phyloP scores from a whole-genome alignment of 352 stramenopile genomes.

The Globisporangium yorkense region DNA sequence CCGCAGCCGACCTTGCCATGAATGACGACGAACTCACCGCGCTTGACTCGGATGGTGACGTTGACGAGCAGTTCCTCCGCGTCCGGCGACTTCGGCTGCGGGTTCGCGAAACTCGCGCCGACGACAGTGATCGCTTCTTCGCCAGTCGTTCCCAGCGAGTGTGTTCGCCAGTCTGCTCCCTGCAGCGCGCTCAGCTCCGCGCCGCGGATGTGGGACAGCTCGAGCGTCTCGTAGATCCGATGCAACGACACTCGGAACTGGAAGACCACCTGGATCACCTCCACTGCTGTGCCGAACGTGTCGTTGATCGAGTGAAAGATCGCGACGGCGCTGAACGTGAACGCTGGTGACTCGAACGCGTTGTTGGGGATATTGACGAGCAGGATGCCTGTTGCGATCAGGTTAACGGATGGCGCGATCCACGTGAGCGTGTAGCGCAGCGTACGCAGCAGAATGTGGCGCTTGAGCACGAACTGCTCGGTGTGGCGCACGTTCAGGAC shows the following conservation, averaged over 20 bases:
- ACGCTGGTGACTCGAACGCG: constrained; percentile 22
- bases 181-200: neutral
- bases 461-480: constrained; percentile 23
- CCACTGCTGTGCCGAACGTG: constrained; percentile 15
- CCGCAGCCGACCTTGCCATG: constrained; percentile 54
- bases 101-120: constrained; percentile 35
- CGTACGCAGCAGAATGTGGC: constrained; percentile 20
- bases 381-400: constrained; percentile 25
- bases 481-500: constrained; percentile 30
- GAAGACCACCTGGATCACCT: constrained; percentile 15
- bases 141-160: constrained; percentile 1
- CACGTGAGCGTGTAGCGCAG: constrained; percentile 31
- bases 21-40: constrained; percentile 48
- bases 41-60: constrained; percentile 36
- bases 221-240: constrained; percentile 20
- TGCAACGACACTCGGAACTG: constrained; percentile 24
- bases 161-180: neutral
- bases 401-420: constrained; percentile 27
- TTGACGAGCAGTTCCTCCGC: constrained; percentile 38
- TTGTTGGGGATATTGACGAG: constrained; percentile 19
- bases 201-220: constrained; percentile 2
- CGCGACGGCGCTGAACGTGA: constrained; percentile 26
- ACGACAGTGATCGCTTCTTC: constrained; percentile 29
- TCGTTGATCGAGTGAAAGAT: constrained; percentile 40
- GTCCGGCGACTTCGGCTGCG: constrained; percentile 13